These are phyloP conservation scores for Metarhizium rileyi DNA, from an alignment of 2,329 filamentous ascomycete genomes.

Conservation along the genomic window DNA sequence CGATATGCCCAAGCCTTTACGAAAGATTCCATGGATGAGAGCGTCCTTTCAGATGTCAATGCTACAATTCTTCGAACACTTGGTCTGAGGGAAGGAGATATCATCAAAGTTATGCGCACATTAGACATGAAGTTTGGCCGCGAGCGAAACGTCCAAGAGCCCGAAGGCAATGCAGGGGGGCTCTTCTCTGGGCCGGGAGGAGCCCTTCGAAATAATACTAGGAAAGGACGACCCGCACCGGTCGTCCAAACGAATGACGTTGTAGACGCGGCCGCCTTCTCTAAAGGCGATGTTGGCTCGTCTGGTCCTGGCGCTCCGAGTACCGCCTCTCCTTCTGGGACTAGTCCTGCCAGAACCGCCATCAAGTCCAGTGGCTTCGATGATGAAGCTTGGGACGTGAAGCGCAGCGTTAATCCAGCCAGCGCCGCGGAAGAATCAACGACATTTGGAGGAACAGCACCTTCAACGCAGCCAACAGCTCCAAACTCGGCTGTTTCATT, in stretches of 20 bases:
- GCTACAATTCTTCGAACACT: slow-evolving; percentile 73
- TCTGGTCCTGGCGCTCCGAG: slow-evolving; percentile 13
- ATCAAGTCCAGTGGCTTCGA: slow-evolving; percentile 60
- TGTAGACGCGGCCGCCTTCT: slow-evolving; percentile 80
- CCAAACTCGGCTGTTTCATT: slow-evolving; percentile 4
- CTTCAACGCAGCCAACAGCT: slow-evolving; percentile 11
- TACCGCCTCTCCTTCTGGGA: slow-evolving; percentile 13
- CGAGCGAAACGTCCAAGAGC: slow-evolving; percentile 41
- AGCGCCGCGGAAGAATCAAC: slow-evolving; percentile 41
- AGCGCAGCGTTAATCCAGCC: slow-evolving; percentile 39
- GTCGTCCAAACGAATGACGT: slow-evolving; percentile 77
- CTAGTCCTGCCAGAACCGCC: slow-evolving; percentile 17
- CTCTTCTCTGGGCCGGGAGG: slow-evolving; percentile 93
- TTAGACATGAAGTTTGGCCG: slow-evolving; percentile 74
- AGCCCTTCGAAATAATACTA: slow-evolving; percentile 82
- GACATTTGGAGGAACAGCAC: slow-evolving; percentile 9
- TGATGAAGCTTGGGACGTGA: slow-evolving; percentile 95
- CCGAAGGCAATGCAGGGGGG: slow-evolving; percentile 52
- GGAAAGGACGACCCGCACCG: slow-evolving; percentile 81
- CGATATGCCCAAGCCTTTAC: slow-evolving; percentile 84
- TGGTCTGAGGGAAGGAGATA: slow-evolving; percentile 92
- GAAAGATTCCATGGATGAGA: slow-evolving; percentile 93
- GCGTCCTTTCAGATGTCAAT: slow-evolving; percentile 81
- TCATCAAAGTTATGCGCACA: slow-evolving; percentile 86
- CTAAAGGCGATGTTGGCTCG: slow-evolving; percentile 38